These are phyloP conservation scores for Amphichorda felina DNA, from an alignment of 2,329 filamentous ascomycete species.

Conservation along the genomic window DNA sequence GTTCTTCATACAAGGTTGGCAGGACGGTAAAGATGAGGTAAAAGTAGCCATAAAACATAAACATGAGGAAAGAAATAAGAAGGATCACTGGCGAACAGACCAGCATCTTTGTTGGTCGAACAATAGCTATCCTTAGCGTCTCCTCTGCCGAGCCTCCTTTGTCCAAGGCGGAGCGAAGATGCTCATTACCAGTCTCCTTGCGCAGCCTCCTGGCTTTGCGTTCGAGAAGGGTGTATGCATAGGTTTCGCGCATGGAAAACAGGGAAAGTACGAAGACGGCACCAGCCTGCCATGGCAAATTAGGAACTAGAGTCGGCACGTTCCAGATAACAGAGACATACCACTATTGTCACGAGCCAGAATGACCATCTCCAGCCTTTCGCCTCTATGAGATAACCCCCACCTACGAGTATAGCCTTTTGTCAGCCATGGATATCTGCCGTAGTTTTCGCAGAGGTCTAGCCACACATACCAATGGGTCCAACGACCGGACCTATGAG, in stretches of 20 bases:
- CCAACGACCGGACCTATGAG: slow-evolving; percentile 45
- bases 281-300: background rate
- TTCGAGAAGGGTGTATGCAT: slow-evolving; percentile 43
- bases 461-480: slow-evolving; percentile 10
- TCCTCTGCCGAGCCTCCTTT: slow-evolving; percentile 8
- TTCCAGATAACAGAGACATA: background rate
- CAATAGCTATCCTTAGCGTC: slow-evolving; percentile 38
- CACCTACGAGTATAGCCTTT: slow-evolving; percentile 21
- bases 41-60: slow-evolving; percentile 39
- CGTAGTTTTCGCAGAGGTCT: too few species aligned
- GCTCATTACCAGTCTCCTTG: slow-evolving; percentile 34
- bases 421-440: too few species aligned
- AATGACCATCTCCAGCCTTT: slow-evolving; percentile 38
- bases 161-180: slow-evolving; percentile 27
- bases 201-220: slow-evolving; percentile 43
- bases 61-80: slow-evolving; percentile 45
- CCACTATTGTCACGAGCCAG: slow-evolving; percentile 16
- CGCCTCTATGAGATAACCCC: slow-evolving; percentile 24
- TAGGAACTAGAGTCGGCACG: background rate
- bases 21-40: slow-evolving; percentile 45
- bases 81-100: slow-evolving; percentile 51
- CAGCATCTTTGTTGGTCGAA: slow-evolving; percentile 54
- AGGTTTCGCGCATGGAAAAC: slow-evolving; percentile 48
- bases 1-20: slow-evolving; percentile 30
- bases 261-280: slow-evolving; percentile 1